Conservation (phyloP, 169 alveolate genomes). For the Eimeria sp. region DNA sequence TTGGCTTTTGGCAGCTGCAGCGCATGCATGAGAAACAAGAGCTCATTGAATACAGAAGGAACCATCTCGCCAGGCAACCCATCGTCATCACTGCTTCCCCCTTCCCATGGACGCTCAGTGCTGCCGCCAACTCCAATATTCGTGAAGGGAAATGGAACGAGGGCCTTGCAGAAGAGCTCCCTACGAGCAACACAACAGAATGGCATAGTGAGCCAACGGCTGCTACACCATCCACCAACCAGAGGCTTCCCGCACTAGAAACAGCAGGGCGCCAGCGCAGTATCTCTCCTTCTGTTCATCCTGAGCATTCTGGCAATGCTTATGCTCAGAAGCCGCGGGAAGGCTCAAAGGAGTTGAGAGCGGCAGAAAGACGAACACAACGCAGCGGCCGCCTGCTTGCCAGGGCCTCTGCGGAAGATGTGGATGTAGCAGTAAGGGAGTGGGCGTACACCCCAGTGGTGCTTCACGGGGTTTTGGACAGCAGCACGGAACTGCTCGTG, state of each 20-base stretch:
- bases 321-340: slow-evolving; percentile 77
- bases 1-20: slow-evolving; percentile 92
- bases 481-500: slow-evolving; percentile 88
- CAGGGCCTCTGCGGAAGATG: slow-evolving; percentile 1
- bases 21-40: slow-evolving; percentile 89
- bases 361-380: background rate
- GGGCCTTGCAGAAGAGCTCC: background rate
- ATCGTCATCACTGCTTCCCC: slow-evolving; percentile 64
- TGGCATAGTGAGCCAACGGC: background rate
- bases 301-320: slow-evolving; percentile 19
- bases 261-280: background rate
- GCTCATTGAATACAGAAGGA: slow-evolving; percentile 85
- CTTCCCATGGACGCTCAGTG: slow-evolving; percentile 79
- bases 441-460: slow-evolving; percentile 84
- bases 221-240: background rate
- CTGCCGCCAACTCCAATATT: slow-evolving; percentile 16
- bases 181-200: background rate
- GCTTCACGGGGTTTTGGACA: slow-evolving; percentile 91
- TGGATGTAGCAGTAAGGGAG: slow-evolving; percentile 69
- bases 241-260: background rate
- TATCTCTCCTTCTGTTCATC: slow-evolving; percentile 74
- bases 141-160: background rate
- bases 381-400: slow-evolving; percentile 65
- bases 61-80: slow-evolving; percentile 84
- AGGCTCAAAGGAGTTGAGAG: background rate